Evolutionary conservation across 2,329 filamentous ascomycete genomes (phyloP), one percentile per base, ranked within the genome.

Genomic region (Orbilia ellipsospora): DNA sequence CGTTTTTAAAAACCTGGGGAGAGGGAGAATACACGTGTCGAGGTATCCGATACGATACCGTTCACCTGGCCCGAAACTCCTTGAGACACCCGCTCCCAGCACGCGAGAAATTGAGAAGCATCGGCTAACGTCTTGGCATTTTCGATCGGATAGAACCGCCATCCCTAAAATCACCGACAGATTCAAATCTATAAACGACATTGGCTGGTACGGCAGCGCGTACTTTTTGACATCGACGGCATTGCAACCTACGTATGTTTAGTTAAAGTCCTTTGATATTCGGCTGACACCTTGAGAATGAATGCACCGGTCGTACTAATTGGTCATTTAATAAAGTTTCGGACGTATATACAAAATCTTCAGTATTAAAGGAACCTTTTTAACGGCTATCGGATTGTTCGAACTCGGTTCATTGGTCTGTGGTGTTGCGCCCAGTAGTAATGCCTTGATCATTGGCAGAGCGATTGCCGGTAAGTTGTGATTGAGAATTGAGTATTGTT

Each of bases 331-430:
- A 16, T 85, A 87, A 78, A 79, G 87, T 7, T 87, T 85, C 69
- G 86, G 85, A 54, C 84, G 82, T 15, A 78, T 87, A 44, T 87
- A 86, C 81, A 84, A 84, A 79, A 82, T 84, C 63, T 87, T 87
- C 81, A 83, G 83, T 77, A 82, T 86, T 79, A 86, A 86, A 79
- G 80, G 81, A 62, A 80, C 82, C 7, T 87, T 84, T 76, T 82
- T 87, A n/a, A 16, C 64, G 1, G 81, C 81, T 54, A 74, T 83
- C 10, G 78, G 42, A 51, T 56, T 77, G 12, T 77, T 77, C 26
- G 72, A 77, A 59, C 23, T 75, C 31, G 87, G 87, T 1, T 88
- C 86, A 6, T 83, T 83, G 26, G 80, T 87, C 45, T 89, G 87
- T 73, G 87, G 85, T 62, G 84, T 85, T 2, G 87, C 87, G 0